Evolutionary conservation across 73 alveolate genomes (phyloP), one percentile per base, ranked within the genome.

Genomic region (Blepharisma stoltei): DNA sequence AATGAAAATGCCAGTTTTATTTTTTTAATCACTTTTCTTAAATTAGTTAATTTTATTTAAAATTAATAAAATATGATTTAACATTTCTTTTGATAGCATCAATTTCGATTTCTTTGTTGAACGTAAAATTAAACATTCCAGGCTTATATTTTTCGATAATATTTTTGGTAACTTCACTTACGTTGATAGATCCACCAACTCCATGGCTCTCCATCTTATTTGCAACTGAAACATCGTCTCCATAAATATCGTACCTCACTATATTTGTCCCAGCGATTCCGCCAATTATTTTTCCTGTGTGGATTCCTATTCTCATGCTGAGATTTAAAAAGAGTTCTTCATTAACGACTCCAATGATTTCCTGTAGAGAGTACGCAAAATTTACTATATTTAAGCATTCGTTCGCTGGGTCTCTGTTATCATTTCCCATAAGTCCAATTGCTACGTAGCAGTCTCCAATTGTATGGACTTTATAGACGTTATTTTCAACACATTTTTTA

Each of bases 361-460:
- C 46, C 11, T 14, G 14, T 20, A 60, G 45, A 14, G 73, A 14
- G 11, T 60, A 2, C 0, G 73, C 73, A 25, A 60, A 60, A 8
- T 20, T 20, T 18, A 60, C 4, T 9, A 60, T 38, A 25, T 60
- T 60, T 0, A 14, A n/a, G 14, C 46, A n/a, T 25, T 60, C 73
- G 2, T 25, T 14, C n/a, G 73, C 73, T 18, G 73, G 73, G 47
- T 18, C 46, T 60, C 73, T 14, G 2, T 60, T 60, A 11, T 25
- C 46, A 4, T 69, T 43, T 1, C 54, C 98, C 45, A 87, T 93
- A 46, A 88, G 90, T 18, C 99, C 99, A 89, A 94, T 81, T 50
- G 92, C 95, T 3, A 96, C 99, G 76, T 96, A 96, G 78, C 98
- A 93, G 83, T 96, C 99, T 0, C 99, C 99, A n/a, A 96, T 96